Base-by-base conservation (phyloP, 306 rosid species). In the Vachellia collinsii region DNA sequence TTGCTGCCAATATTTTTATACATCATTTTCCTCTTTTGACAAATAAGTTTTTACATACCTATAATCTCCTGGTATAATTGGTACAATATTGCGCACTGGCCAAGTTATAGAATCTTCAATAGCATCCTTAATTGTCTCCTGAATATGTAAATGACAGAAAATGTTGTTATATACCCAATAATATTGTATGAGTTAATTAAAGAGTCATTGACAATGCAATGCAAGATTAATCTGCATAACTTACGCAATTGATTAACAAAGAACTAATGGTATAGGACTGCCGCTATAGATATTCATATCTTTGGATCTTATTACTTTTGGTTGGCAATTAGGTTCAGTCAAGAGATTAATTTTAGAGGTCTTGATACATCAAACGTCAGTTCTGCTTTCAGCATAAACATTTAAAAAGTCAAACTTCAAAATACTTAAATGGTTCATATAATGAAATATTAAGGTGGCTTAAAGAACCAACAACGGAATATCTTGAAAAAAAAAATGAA, bases 61-160 rank as follows among this genome's bases (percentile, higher is more conserved):
- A 79, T 93, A 95, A 81, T 95, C 96, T 8, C 99, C 98, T 3
- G 93, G 96, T 85, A 93, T 4, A 84, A 95, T 90, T 70, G 99
- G 96, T 58, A 93, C 78, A 63, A 93, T 75, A 77, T 84, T 84
- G 42, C 99, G 91, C 48, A 93, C 97, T 23, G 99, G 99, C 99
- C 99, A 95, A 81, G 90, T 90, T 84, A 95, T 88, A 39, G 91
- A 85, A 84, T 91, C 99, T 89, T 95, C 99, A 63, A 95, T 74
- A 59, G 99, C 98, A 83, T 95, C 98, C 75, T 88, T 87, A 75
- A 95, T 89, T 69, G 97, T 95, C 87, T 90, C 98, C 98, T 95
- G 87, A 43, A 77, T 20, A 56, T 12, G 8, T 20, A 44, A 37
- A 66, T 65, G 34, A n/a, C 34, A 78, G 23, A 53, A 74, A 44